Evolutionary conservation across 2,329 filamentous ascomycete genomes (phyloP).

Genomic region (Aureobasidium namibiae): DNA sequence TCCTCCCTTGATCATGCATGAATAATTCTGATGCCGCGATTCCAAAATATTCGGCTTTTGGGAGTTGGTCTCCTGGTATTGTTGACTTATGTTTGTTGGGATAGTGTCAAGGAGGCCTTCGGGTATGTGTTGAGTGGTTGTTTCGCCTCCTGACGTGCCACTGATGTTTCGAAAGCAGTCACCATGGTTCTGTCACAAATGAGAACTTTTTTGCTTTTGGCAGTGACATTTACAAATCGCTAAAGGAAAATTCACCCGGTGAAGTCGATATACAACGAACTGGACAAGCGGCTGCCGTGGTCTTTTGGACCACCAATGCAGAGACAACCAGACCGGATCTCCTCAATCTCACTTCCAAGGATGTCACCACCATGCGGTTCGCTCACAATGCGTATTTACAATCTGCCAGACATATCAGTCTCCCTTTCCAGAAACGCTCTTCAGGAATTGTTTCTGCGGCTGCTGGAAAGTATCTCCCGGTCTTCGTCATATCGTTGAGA

Average conservation of each 20-base stretch:
- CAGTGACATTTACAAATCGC: neutral
- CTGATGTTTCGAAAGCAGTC: neutral
- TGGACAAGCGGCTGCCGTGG: neutral
- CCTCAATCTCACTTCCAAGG: neutral
- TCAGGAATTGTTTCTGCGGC: slow-evolving; percentile 11
- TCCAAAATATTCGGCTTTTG: neutral
- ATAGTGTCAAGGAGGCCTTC: neutral
- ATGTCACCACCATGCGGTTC: neutral
- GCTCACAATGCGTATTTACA: neutral
- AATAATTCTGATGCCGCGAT: neutral
- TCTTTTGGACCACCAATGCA: slow-evolving; percentile 6
- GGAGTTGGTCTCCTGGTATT: neutral
- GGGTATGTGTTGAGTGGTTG: neutral
- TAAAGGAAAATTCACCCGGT: neutral
- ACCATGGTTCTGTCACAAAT: neutral
- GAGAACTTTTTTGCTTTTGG: neutral
- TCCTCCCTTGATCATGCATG: neutral
- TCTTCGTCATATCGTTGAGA: slow-evolving; percentile 12
- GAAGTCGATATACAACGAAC: neutral
- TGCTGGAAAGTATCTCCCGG: slow-evolving; percentile 4
- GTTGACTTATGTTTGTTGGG: neutral
- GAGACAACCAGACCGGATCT: slow-evolving; percentile 3
- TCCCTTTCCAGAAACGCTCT: neutral
- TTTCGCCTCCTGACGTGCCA: neutral
- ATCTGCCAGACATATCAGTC: neutral